phyloP scores from a whole-genome alignment of 2,329 filamentous ascomycete species.

The Fusarium nisikadoi region DNA sequence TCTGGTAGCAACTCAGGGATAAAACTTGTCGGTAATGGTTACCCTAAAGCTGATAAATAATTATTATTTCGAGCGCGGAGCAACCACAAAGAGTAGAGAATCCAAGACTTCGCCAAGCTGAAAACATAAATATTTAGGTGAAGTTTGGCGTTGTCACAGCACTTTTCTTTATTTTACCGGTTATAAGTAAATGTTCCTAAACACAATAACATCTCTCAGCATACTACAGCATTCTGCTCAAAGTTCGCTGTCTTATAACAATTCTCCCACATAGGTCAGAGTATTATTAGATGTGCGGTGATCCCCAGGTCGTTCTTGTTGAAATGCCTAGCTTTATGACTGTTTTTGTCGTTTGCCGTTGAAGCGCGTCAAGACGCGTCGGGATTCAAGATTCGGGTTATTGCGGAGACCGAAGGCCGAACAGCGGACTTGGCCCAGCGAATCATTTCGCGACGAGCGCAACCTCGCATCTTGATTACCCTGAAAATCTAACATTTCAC shows the following conservation, averaged over 20 bases:
- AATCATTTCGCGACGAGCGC: neutral
- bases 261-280: fast-evolving
- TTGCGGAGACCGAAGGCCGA: neutral
- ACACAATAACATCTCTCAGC: no score
- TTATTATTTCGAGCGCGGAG: neutral
- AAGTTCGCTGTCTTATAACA: fast-evolving
- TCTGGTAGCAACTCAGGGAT: no score
- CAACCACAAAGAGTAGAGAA: fast-evolving
- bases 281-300: neutral
- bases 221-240: neutral
- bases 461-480: neutral
- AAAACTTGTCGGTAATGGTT: neutral
- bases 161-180: no score
- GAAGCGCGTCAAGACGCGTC: neutral
- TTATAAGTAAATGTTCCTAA: no score
- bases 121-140: no score
- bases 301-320: neutral
- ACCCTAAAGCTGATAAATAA: neutral
- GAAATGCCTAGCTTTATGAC: fast-evolving
- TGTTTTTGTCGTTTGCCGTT: fast-evolving
- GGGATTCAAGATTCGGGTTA: neutral
- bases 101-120: neutral
- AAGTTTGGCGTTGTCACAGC: no score
- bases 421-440: neutral
- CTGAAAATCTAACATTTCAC: fast-evolving